Percentiles rank a stretch among this genome's conserved stretches.
Evolutionary conservation across 352 stramenopile genomes (phyloP).

Genomic region (Globisporangium ultimum): DNA sequence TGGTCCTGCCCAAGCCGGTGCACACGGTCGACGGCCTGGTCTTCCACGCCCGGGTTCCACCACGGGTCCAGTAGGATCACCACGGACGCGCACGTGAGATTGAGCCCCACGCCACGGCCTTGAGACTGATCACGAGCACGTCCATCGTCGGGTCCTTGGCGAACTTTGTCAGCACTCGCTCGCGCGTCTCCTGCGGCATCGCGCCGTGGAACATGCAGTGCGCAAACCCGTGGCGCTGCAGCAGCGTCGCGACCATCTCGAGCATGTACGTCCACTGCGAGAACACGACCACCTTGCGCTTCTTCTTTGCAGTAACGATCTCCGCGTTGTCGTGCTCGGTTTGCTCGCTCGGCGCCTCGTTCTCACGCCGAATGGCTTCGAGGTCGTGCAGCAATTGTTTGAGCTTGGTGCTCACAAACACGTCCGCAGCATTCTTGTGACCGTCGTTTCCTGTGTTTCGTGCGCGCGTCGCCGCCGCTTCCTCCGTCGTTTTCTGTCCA

Average conservation of each 20-base stretch:
- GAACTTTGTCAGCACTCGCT: constrained; percentile 71
- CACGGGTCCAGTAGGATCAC: constrained; percentile 91
- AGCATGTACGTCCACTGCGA: constrained; percentile 91
- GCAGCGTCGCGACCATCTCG: constrained; percentile 65
- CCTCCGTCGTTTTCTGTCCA: not conserved
- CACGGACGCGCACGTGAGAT: constrained; percentile 85
- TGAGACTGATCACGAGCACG: constrained; percentile 87
- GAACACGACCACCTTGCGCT: constrained; percentile 87
- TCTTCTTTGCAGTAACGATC: constrained; percentile 10
- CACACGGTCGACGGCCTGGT: constrained; percentile 93
- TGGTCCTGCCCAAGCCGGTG: constrained; percentile 86
- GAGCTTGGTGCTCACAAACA: constrained; percentile 73
- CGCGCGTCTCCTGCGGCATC: constrained; percentile 64
- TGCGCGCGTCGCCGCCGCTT: not conserved
- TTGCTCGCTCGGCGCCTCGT: constrained; percentile 13
- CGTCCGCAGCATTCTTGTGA: constrained; percentile 15
- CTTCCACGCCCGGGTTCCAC: constrained; percentile 93
- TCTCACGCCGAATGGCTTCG: constrained; percentile 49
- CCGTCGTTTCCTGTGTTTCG: not conserved
- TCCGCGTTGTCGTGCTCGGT: too few relatives aligned
- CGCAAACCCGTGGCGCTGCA: constrained; percentile 45
- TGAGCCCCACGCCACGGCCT: constrained; percentile 89
- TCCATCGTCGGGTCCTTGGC: constrained; percentile 42
- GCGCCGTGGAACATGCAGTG: constrained; percentile 74
- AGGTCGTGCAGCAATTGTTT: constrained; percentile 65